Conservation (phyloP, 306 rosid species). For the Senna siamea region DNA sequence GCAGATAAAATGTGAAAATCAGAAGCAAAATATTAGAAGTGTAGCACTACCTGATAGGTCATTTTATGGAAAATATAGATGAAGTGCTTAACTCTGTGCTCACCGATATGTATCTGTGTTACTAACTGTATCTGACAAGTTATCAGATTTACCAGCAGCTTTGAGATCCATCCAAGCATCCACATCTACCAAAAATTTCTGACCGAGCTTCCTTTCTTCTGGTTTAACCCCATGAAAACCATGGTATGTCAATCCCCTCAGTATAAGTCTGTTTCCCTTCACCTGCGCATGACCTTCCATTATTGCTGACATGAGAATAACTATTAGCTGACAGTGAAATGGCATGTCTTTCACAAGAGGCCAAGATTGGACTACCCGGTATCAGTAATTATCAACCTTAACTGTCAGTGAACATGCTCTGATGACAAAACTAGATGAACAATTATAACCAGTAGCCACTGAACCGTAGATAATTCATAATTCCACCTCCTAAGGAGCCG, state of each 20-base stretch:
- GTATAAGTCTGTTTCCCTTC: conserved; percentile 74
- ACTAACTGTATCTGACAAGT: conserved; percentile 61
- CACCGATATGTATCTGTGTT: conserved; percentile 70
- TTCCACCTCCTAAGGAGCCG: too few relatives aligned
- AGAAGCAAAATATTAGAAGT: background rate
- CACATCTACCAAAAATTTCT: conserved; percentile 75
- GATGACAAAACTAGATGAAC: too few relatives aligned
- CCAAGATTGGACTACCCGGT: too few relatives aligned
- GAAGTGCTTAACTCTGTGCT: conserved; percentile 21
- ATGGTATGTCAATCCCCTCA: conserved; percentile 76
- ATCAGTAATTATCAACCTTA: too few relatives aligned
- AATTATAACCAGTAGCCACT: too few relatives aligned
- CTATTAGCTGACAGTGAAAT: background rate
- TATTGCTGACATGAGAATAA: conserved; percentile 33
- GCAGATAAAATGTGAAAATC: conserved; percentile 3
- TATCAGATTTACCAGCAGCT: conserved; percentile 71
- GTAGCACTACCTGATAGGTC: too few relatives aligned
- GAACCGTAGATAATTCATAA: too few relatives aligned
- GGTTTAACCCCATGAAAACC: conserved; percentile 84
- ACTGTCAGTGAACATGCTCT: too few relatives aligned
- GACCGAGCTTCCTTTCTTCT: conserved; percentile 74
- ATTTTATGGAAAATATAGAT: too few relatives aligned
- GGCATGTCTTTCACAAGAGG: too few relatives aligned
- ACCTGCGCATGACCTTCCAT: conserved; percentile 48
- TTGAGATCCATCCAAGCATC: conserved; percentile 98